These are phyloP conservation scores for Mariannaea sp. DNA, from an alignment of 2,329 filamentous ascomycete species.

Conservation along the genomic window DNA sequence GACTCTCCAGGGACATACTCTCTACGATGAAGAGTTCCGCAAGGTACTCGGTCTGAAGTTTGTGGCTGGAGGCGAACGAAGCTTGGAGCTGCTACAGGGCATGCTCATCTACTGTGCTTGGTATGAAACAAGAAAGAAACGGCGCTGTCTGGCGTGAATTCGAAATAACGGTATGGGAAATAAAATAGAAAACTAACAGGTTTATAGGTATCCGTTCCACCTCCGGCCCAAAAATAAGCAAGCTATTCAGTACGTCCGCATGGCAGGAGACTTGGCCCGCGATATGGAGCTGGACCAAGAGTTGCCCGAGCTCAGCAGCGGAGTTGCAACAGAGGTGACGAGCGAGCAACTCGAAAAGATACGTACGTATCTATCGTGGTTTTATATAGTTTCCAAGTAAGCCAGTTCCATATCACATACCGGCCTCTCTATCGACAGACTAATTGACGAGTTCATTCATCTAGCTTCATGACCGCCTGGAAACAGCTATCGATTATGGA, in stretches of 20 bases:
- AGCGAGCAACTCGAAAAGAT: constrained; percentile 47
- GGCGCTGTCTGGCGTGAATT: no score
- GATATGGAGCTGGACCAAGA: constrained; percentile 57
- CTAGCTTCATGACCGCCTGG: constrained; percentile 49
- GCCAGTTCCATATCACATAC: constrained; percentile 19
- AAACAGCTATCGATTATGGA: constrained; percentile 40
- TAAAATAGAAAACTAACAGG: background rate
- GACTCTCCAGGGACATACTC: constrained; percentile 55
- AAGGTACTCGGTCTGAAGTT: constrained; percentile 62
- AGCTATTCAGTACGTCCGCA: constrained; percentile 55
- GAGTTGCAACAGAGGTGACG: constrained; percentile 6
- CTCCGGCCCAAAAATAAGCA: constrained; percentile 57
- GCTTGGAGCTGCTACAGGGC: constrained; percentile 60
- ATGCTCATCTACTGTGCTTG: constrained; percentile 62
- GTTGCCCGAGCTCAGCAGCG: constrained; percentile 16
- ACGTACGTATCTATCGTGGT: constrained; percentile 53
- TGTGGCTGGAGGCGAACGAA: constrained; percentile 61
- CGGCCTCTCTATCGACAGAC: background rate
- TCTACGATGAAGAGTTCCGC: constrained; percentile 63
- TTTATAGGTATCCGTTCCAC: constrained; percentile 58
- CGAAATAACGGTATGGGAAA: no score
- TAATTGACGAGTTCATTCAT: constrained; percentile 26
- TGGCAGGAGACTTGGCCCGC: constrained; percentile 55
- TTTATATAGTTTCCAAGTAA: constrained; percentile 50
- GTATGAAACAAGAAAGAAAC: constrained; percentile 42